Conservation (phyloP, 2,329 filamentous ascomycete genomes). For the Calonectria pseudoturangicola region DNA sequence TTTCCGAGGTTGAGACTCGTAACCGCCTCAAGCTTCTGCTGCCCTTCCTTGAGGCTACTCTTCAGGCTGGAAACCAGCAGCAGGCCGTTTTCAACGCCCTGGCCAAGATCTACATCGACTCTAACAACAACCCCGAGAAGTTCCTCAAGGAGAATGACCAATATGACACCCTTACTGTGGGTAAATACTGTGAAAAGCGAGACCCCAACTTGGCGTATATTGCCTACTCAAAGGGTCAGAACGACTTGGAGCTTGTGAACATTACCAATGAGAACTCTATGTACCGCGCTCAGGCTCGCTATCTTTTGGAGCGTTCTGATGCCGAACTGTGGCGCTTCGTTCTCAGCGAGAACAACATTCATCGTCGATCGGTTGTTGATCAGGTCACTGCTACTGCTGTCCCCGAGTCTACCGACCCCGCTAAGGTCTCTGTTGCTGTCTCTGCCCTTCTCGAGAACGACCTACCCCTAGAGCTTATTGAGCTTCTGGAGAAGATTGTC, state of each 20-base stretch:
- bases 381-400: constrained; percentile 98
- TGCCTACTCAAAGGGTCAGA: constrained; percentile 96
- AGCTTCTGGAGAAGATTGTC: constrained; percentile 98
- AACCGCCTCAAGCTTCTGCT: constrained; percentile 96
- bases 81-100: constrained; percentile 98
- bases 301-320: constrained; percentile 93
- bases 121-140: constrained; percentile 97
- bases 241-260: constrained; percentile 96
- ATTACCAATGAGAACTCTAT: constrained; percentile 99
- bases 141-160: constrained; percentile 98
- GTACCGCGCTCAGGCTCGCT: constrained; percentile 98
- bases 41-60: constrained; percentile 94
- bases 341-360: constrained; percentile 95
- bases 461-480: constrained; percentile 94
- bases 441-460: constrained; percentile 94
- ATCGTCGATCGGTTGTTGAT: constrained; percentile 94
- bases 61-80: constrained; percentile 93
- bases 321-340: constrained; percentile 95
- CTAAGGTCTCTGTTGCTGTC: constrained; percentile 96
- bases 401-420: constrained; percentile 91
- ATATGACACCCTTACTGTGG: constrained; percentile 93
- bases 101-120: constrained; percentile 99
- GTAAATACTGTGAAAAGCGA: constrained; percentile 99
- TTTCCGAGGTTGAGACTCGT: constrained; percentile 94
- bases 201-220: constrained; percentile 97